Base-by-base conservation (phyloP, 768 basidiomycete genomes). In the Cystofilobasidium ferigula region DNA sequence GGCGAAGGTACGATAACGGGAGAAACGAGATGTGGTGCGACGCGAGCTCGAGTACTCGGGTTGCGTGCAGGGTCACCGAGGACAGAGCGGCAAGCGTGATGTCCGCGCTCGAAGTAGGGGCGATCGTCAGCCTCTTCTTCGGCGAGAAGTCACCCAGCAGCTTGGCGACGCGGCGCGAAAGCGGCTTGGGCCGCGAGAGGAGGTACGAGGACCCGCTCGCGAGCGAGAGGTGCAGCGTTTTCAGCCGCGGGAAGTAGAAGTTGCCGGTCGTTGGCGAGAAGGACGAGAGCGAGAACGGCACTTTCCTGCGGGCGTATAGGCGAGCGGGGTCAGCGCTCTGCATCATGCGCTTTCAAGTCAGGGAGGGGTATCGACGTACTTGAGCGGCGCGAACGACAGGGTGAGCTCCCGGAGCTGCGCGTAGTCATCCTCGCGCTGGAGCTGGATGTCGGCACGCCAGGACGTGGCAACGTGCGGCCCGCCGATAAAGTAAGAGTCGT, bases 401-500 rank as follows among this genome's bases (percentile, higher is more conserved):
- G 5, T 51, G 13, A 67, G 65, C 35, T 30, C 40, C 3, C 26
- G 16, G 22, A 67, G 60, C 28, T 61, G 28, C 12, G 30, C 24
- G 14, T 57, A 67, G 36, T 67, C 65, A 36, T 30, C 34, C 14
- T 32, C 8, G 8, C 65, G 65, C 28, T 61, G 60, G 20, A 35
- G 40, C 24, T 42, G 30, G 12, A 59, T 59, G 1, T 26, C 16
- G 1, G 42, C 28, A 3, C 65, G 59, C 58, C 58, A 67, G 24
- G 51, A 34, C 36, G 60, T 32, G 38, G 42, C 13, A 32, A 42
- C 32, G 42, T 60, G 59, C 61, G 60, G 40, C 1, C 43, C 47
- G 8, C 53, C 48, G 35, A 67, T 36, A 34, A 61, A 67, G 59
- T 67, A 67, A 8, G 60, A 42, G 26, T 67, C 65, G 56, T 62